Base-by-base conservation (phyloP, 164 flowering plant genomes). In the Kalanchoe fedtschenkoi region DNA sequence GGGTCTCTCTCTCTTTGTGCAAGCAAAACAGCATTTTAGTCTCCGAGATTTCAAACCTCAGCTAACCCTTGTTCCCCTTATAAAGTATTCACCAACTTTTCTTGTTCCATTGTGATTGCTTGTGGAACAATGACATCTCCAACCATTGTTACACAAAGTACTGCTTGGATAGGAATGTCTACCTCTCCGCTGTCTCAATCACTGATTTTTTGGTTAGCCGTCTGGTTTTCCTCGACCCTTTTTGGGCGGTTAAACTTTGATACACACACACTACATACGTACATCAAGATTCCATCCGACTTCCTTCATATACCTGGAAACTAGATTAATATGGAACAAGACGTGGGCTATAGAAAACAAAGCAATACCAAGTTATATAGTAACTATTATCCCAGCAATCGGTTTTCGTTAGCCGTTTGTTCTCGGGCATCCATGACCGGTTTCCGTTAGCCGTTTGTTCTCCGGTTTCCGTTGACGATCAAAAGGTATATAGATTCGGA, bases 91-190 rank as follows among this genome's bases (percentile, higher is more conserved):
- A 51, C 56, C 56, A 24, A 51, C 32, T 26, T 51, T 17, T 51
- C 56, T 6, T 26, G 32, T 29, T 51, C 32, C 56, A 26, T 26
- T 26, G 17, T 13, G 56, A 51, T 51, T 51, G 11, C 56, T 41
- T 33, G 19, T 43, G 21, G 19, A 41, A 15, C 28, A 47, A 58
- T 14, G 61, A 39, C 64, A 68, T 32, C 32, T 65, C 62, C 44
- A 66, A 61, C 68, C 26, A 56, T 37, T 62, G 58, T 64, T 56
- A 35, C 29, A 17, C 10, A 70, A 65, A 70, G 60, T 54, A 22
- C 15, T 21, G 17, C 28, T 47, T 24, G 33, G 5, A n/a, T n/a
- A 22, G 71, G 41, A 67, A 26, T 69, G 58, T 73, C 66, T 66
- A 63, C 61, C 32, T 47, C 44, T 34, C 22, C 0, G n/a, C n/a